Percentiles rank a stretch among this genome's conserved stretches.
phyloP scores from a whole-genome alignment of 306 rosid species.

The Glycyrrhiza uralensis region DNA sequence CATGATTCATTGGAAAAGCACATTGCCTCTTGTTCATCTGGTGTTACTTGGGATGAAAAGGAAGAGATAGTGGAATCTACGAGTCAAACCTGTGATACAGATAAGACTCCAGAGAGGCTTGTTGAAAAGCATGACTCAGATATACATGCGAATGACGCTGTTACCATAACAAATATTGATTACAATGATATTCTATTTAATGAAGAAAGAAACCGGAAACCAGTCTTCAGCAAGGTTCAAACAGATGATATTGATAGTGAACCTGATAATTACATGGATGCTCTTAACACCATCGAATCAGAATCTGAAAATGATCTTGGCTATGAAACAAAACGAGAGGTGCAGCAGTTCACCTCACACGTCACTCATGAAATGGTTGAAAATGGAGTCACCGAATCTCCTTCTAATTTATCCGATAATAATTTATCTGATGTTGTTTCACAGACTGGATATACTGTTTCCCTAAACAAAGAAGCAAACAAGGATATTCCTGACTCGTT shows the following conservation, averaged over 20 bases:
- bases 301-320: slow-evolving; percentile 83
- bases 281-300: slow-evolving; percentile 83
- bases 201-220: slow-evolving; percentile 40
- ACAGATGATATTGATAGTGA: slow-evolving; percentile 76
- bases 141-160: slow-evolving; percentile 33
- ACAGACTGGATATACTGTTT: slow-evolving; percentile 33
- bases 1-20: slow-evolving; percentile 49
- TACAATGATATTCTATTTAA: slow-evolving; percentile 34
- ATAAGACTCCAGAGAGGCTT: slow-evolving; percentile 40
- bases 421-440: slow-evolving; percentile 41
- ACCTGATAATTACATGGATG: slow-evolving; percentile 82
- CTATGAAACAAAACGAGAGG: slow-evolving; percentile 68
- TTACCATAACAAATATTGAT: slow-evolving; percentile 38
- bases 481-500: slow-evolving; percentile 21
- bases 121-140: slow-evolving; percentile 33
- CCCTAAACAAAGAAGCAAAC: slow-evolving; percentile 29
- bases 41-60: slow-evolving; percentile 92
- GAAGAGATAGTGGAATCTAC: slow-evolving; percentile 70
- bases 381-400: slow-evolving; percentile 37
- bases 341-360: slow-evolving; percentile 30
- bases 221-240: slow-evolving; percentile 33
- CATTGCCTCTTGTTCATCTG: slow-evolving; percentile 56
- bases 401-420: slow-evolving; percentile 34
- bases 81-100: slow-evolving; percentile 37
- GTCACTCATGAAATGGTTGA: slow-evolving; percentile 35